Evolutionary conservation across 192 early-diverging fungal species (phyloP), one percentile per base, ranked within the genome.

Genomic region (Helicostylum pulchrum): DNA sequence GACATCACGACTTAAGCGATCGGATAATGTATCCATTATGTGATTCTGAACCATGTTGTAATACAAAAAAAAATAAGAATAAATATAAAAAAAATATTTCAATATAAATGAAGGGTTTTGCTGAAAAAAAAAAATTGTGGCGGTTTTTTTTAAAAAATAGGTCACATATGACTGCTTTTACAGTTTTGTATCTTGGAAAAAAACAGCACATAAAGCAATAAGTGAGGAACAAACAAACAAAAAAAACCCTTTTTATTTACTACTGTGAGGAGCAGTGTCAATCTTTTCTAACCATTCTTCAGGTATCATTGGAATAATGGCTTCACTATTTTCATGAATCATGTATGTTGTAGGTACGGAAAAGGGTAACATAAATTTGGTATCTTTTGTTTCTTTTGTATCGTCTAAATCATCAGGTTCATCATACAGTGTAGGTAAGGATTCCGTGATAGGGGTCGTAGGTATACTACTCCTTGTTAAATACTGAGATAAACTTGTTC

Each of bases 1-100:
- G 12, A 83, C 82, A 65, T 92, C 85, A 20, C 70, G 64, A 61
- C 70, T 68, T 32, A 95, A 78, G 57, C 91, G 87, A 31, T 77
- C 82, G 80, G 86, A 70, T 65, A 62, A 14, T 20, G 31, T 39
- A 36, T 63, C 61, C 15, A 63, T 32, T 19, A 63, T 31, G 4
- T 63, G 48, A 26, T 26, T 63, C 36, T 63, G 61, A 30, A 63
- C 61, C 61, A 63, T 61, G 19, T 1, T 17, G 8, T 31, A 26
- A 8, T 31, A 50, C 26, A 26, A 26, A 26, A 26, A 26, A 26
- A 26, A 26, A 26, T 26, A 21, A 14, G 48, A n/a, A 50, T 7
- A 50, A 50, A 21, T n/a, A n/a, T n/a, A 20, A n/a, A 50, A 50
- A 50, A 50, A 50, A 50, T n/a, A 21, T 12, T 30, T 53, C 52